Percentiles rank a stretch among this genome's conserved stretches.
Evolutionary conservation across 441 rosid genomes (phyloP).

Genomic region (Theobroma grandiflorum): DNA sequence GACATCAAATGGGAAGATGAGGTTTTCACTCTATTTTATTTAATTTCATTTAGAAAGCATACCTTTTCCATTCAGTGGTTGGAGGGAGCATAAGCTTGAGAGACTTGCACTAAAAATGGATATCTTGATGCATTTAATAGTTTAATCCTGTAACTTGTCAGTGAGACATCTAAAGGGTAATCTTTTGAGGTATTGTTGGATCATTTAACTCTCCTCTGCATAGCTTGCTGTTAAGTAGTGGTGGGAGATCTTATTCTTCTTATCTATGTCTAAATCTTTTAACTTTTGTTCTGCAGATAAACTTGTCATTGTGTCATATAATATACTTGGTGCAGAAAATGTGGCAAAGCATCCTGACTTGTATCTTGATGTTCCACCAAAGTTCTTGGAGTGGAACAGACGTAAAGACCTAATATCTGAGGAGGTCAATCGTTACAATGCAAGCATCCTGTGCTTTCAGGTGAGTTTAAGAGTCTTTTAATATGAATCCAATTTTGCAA

Average conservation of each 20-base stretch:
- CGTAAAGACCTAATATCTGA: conserved; percentile 72
- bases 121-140: not conserved
- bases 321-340: conserved; percentile 85
- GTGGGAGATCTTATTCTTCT: not conserved
- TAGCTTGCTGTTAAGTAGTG: not conserved
- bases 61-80: not conserved
- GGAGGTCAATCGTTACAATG: conserved; percentile 75
- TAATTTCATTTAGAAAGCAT: not conserved
- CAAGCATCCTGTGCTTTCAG: conserved; percentile 90
- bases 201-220: not conserved
- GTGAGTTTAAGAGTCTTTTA: conserved; percentile 47
- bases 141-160: not conserved
- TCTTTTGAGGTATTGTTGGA: not conserved
- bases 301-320: conserved; percentile 80
- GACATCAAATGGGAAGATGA: not conserved
- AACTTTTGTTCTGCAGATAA: conserved; percentile 55
- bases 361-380: conserved; percentile 54
- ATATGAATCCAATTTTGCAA: not conserved
- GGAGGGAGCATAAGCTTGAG: not conserved
- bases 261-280: conserved; percentile 2
- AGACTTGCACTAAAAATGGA: not conserved
- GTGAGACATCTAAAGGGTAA: not conserved
- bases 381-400: conserved; percentile 73
- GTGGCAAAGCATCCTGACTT: conserved; percentile 82
- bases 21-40: not conserved